Conservation (phyloP, 164 flowering plant species). For the Kalanchoe fedtschenkoi region DNA sequence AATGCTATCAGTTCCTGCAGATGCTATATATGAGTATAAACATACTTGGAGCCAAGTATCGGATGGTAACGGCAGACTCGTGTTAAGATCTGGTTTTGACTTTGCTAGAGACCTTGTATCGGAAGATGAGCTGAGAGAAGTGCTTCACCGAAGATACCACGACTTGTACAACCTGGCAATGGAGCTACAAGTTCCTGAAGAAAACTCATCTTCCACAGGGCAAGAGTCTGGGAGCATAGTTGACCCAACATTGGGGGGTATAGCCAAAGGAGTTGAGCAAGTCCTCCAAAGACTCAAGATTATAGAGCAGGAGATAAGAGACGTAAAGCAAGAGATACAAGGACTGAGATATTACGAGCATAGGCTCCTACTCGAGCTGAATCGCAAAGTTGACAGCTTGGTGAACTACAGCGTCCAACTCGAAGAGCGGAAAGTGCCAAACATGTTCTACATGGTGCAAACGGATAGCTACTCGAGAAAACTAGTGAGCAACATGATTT, state of each 20-base stretch:
- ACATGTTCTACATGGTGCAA: slow-evolving; percentile 79
- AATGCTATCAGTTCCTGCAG: slow-evolving; percentile 80
- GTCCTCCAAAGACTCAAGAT: slow-evolving; percentile 75
- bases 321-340: slow-evolving; percentile 89
- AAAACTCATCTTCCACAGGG: slow-evolving; percentile 15
- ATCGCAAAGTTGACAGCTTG: slow-evolving; percentile 62
- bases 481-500: slow-evolving; percentile 55
- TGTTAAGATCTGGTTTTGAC: slow-evolving; percentile 60
- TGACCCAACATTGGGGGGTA: slow-evolving; percentile 65
- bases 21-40: slow-evolving; percentile 83
- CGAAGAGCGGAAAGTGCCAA: slow-evolving; percentile 87
- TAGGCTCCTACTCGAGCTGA: slow-evolving; percentile 62
- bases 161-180: slow-evolving; percentile 70
- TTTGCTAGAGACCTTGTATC: slow-evolving; percentile 76
- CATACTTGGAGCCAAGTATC: slow-evolving; percentile 72
- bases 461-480: slow-evolving; percentile 76
- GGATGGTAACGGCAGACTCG: slow-evolving; percentile 52
- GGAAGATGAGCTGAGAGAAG: slow-evolving; percentile 84
- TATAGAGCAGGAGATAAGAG: slow-evolving; percentile 78
- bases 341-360: slow-evolving; percentile 83
- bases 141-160: slow-evolving; percentile 64
- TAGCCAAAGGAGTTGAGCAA: slow-evolving; percentile 87
- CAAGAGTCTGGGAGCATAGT: slow-evolving; percentile 29
- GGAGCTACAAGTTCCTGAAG: slow-evolving; percentile 65
- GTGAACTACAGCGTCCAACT: slow-evolving; percentile 57